A percentile compares a stretch with the other conserved stretches of the same genome.
Conservation (phyloP, 78 protist species). For the Cyanophora paradoxa region DNA sequence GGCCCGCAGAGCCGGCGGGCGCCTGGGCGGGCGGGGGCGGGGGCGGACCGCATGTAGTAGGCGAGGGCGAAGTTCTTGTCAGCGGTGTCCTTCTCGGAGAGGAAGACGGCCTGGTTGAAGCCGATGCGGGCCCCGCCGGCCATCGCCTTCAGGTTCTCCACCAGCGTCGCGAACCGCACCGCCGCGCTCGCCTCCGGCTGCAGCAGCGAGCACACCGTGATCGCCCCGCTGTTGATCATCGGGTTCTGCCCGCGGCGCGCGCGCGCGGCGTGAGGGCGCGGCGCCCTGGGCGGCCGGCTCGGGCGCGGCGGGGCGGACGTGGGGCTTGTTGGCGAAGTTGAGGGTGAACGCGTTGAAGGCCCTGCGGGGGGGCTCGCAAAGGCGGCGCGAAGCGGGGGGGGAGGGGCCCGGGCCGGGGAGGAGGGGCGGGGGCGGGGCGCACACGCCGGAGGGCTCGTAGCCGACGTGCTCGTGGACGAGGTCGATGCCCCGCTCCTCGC, state of each 20-base stretch:
- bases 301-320: too few relatives aligned
- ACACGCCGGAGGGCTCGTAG: constrained; percentile 47
- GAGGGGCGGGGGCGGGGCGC: too few relatives aligned
- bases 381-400: too few relatives aligned
- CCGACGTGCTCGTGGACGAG: constrained; percentile 44
- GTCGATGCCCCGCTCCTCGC: constrained; percentile 16
- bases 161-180: not conserved
- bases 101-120: constrained; percentile 25
- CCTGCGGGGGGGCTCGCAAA: too few relatives aligned
- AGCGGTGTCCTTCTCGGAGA: constrained; percentile 45
- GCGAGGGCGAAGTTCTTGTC: constrained; percentile 45
- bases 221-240: constrained; percentile 62
- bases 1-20: too few relatives aligned
- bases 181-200: not conserved
- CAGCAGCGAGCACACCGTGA: constrained; percentile 26
- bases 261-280: too few relatives aligned
- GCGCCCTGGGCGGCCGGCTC: too few relatives aligned
- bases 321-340: constrained; percentile 22
- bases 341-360: constrained; percentile 33
- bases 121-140: constrained; percentile 24
- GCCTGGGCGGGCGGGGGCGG: too few relatives aligned
- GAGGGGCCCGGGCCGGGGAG: too few relatives aligned
- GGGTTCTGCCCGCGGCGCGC: too few relatives aligned
- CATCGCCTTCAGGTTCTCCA: not conserved
- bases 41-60: too few relatives aligned